Base-by-base conservation (phyloP, 2,329 filamentous ascomycete species). In the Cordyceps fumosorosea region DNA sequence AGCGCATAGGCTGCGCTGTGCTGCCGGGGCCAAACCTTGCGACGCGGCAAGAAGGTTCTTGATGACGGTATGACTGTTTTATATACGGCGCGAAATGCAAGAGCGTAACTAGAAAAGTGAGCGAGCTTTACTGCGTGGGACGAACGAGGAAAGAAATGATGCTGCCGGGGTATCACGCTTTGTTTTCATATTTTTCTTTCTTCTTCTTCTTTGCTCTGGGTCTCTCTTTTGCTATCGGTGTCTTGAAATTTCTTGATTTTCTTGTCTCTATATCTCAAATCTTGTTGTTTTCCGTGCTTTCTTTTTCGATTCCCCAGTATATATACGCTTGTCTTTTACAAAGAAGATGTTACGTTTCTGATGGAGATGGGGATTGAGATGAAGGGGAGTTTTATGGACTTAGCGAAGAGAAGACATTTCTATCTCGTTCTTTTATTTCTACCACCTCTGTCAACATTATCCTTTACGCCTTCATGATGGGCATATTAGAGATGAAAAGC, bases 1-100 rank as follows among this genome's bases (percentile, higher is more conserved):
- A 73, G 69, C 64, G 71, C 72, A 58, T 74, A 71, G 69, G 65
- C 63, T 62, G 66, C 65, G 54, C 64, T 69, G 40, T 64, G 64
- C 26, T 56, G 62, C 63, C 40, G 62, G 29, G 51, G 62, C n/a
- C 48, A 56, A 16, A 56, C 44, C 20, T 45, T 56, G 50, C 12
- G 32, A 29, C 50, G 58, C 11, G 20, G 20, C 5, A 50, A 53
- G 42, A 53, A 54, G 20, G 42, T 14, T 34, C 40, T 44, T 56
- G 52, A 62, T 62, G 47, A 55, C 56, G 53, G 44, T 26, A 37
- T 55, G 45, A 57, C 14, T 18, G 14, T 44, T 44, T 44, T 50
- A 45, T 64, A 48, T 42, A 54, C 57, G 61, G 26, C 22, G 59
- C n/a, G 18, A 11, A 24, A 47, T 42, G 26, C 54, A 45, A 48